Evolutionary conservation across 2,329 filamentous ascomycete genomes (phyloP).

Genomic region (Fusarium cicatricum): DNA sequence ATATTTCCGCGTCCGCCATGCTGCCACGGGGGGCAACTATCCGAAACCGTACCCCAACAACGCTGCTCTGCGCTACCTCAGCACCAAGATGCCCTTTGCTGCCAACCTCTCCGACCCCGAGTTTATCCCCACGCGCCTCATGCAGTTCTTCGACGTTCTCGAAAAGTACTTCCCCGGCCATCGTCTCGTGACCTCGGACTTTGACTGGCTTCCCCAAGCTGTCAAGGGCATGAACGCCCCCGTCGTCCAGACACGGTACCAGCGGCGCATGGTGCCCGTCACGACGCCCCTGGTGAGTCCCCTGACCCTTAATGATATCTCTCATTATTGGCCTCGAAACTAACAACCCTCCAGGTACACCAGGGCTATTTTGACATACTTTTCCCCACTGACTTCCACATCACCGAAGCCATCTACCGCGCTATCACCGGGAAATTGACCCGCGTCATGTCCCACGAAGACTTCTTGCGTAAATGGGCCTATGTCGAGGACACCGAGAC

Average conservation of each 20-base stretch:
- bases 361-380: slow-evolving; percentile 99
- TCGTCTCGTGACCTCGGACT: slow-evolving; percentile 88
- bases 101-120: slow-evolving; percentile 83
- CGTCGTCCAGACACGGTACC: slow-evolving; percentile 94
- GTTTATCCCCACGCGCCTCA: slow-evolving; percentile 91
- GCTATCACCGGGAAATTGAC: slow-evolving; percentile 93
- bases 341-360: slow-evolving; percentile 71
- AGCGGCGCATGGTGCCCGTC: slow-evolving; percentile 87
- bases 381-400: slow-evolving; percentile 93
- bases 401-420: slow-evolving; percentile 91
- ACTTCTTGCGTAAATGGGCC: slow-evolving; percentile 91
- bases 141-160: slow-evolving; percentile 96
- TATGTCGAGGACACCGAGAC: slow-evolving; percentile 91
- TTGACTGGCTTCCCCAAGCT: slow-evolving; percentile 84
- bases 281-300: slow-evolving; percentile 82
- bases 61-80: slow-evolving; percentile 67
- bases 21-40: slow-evolving; percentile 72
- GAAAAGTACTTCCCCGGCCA: slow-evolving; percentile 90
- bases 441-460: slow-evolving; percentile 83
- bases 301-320: background rate
- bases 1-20: slow-evolving; percentile 85
- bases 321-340: background rate
- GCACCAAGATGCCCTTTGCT: slow-evolving; percentile 71
- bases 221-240: slow-evolving; percentile 88
- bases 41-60: slow-evolving; percentile 67